Evolutionary conservation across 768 basidiomycete species (phyloP).

Genomic region (Phaeotremella skinneri): DNA sequence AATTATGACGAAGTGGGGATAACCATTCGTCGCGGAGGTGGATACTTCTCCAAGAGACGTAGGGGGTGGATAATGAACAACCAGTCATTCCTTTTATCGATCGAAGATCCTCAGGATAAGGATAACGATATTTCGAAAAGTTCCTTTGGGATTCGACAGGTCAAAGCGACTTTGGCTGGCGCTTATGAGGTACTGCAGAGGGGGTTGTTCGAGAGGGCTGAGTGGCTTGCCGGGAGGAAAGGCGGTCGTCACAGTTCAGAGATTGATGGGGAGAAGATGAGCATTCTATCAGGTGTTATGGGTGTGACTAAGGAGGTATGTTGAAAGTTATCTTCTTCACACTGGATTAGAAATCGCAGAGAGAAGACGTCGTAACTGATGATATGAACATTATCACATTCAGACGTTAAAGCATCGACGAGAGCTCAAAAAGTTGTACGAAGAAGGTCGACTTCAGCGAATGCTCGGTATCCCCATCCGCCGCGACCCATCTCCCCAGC

Average conservation of each 20-base stretch:
- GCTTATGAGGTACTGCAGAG: constrained; percentile 67
- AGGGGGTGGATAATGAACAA: constrained; percentile 71
- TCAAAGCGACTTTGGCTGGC: constrained; percentile 78
- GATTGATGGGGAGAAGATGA: constrained; percentile 59
- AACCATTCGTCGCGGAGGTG: constrained; percentile 79
- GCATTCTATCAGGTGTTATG: constrained; percentile 74
- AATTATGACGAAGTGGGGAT: constrained; percentile 89
- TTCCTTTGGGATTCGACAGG: constrained; percentile 77
- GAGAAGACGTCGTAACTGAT: neutral
- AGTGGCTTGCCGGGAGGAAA: constrained; percentile 62
- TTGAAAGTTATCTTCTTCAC: constrained; percentile 2
- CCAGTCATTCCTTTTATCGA: constrained; percentile 61
- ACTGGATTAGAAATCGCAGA: neutral
- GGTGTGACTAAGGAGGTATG: constrained; percentile 79
- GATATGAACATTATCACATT: neutral
- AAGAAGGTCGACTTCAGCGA: constrained; percentile 33
- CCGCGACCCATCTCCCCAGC: constrained; percentile 16
- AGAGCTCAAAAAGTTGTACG: constrained; percentile 31
- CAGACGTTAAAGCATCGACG: constrained; percentile 40
- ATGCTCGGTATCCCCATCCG: constrained; percentile 31
- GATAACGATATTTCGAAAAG: constrained; percentile 92
- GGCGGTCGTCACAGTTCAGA: constrained; percentile 53
- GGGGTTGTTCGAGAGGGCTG: constrained; percentile 65
- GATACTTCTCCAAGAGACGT: constrained; percentile 76
- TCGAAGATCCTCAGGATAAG: constrained; percentile 90